Percentiles rank a stretch among this genome's conserved stretches.
Evolutionary conservation across 306 rosid species (phyloP).

Genomic region (Sicyos edulis): DNA sequence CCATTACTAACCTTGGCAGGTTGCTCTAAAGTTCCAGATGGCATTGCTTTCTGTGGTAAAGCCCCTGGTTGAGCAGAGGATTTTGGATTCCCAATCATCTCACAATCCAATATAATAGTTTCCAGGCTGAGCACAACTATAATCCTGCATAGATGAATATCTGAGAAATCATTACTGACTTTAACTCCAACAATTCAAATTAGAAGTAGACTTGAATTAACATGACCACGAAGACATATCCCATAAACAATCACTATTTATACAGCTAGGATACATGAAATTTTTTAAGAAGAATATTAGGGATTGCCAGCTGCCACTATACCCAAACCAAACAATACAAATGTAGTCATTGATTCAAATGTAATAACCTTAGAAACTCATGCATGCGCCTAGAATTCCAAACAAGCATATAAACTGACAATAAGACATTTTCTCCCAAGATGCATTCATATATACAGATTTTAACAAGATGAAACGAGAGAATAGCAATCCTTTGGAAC

Average conservation of each 20-base stretch:
- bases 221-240: conserved; percentile 1
- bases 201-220: neutral
- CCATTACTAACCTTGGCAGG: conserved; percentile 33
- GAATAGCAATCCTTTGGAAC: neutral
- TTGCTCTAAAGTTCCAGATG: conserved; percentile 28
- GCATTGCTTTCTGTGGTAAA: conserved; percentile 30
- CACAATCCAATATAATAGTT: conserved; percentile 63
- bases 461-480: neutral
- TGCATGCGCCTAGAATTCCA: neutral
- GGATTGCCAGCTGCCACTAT: neutral
- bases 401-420: neutral
- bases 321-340: neutral
- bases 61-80: conserved; percentile 35
- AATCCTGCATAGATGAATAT: conserved; percentile 43
- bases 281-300: neutral
- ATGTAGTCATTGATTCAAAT: neutral
- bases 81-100: conserved; percentile 74
- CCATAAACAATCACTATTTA: neutral
- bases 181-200: neutral
- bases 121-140: conserved; percentile 78
- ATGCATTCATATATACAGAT: neutral
- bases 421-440: neutral
- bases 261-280: neutral
- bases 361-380: neutral
- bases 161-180: conserved; percentile 15